Base-by-base conservation (phyloP, 2,329 filamentous ascomycete species). In the Colletotrichum horii region DNA sequence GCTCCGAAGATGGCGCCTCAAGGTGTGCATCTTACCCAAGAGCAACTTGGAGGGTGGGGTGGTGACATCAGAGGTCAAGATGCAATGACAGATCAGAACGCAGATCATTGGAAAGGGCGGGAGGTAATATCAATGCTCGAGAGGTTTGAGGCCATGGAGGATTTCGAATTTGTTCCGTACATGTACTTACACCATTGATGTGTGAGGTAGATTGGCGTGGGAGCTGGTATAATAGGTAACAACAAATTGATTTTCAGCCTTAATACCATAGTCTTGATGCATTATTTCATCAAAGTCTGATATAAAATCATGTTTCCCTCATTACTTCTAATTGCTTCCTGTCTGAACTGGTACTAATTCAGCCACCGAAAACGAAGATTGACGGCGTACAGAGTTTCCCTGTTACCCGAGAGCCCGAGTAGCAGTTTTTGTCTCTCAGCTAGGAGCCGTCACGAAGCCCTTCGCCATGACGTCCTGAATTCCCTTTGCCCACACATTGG, bases 391-490 rank as follows among this genome's bases (percentile, higher is more conserved):
- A n/a, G n/a, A n/a, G n/a, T n/a, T n/a, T n/a, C n/a, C n/a, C n/a
- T n/a, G n/a, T n/a, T n/a, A n/a, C n/a, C n/a, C n/a, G n/a, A n/a
- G n/a, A n/a, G n/a, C n/a, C n/a, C n/a, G n/a, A n/a, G n/a, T n/a
- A n/a, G n/a, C n/a, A n/a, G n/a, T n/a, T n/a, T n/a, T n/a, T n/a
- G n/a, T n/a, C n/a, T n/a, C 28, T 69, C 36, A 70, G n/a, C 24
- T 32, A 14, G 73, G 73, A 16, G 70, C 30, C 15, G 66, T 77
- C 6, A 78, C 26, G 15, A 78, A 77, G 0, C 77, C 77, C 61
- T 73, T 71, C 9, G 48, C 34, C 26, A 67, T 60, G 1, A 77
- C 77, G 6, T 78, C 68, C 11, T 71, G 60, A 28, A 79, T 71
- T 6, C 77, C 78, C 15, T 64, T 28, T 3, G 66, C 56, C 71